Base-by-base conservation (phyloP, 768 basidiomycete species). In the Hydnomerulius pinastri region DNA sequence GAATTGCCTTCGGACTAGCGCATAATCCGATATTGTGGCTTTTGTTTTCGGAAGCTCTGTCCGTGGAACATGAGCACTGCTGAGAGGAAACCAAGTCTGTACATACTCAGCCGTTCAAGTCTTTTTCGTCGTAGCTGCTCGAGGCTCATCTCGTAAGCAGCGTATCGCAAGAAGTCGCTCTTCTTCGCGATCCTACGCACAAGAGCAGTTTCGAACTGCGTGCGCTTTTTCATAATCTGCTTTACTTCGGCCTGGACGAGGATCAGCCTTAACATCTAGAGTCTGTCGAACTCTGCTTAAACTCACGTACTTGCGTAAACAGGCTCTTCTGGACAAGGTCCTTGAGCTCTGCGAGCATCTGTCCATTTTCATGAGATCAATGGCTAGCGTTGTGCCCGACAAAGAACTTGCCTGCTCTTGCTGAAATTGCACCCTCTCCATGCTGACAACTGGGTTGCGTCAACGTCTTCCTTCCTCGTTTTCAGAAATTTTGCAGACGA, bases 301-400 rank as follows among this genome's bases (percentile, higher is more conserved):
- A 13, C 47, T 24, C 41, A 69, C 82, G 66, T 62, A 90, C 89
- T 71, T 83, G 76, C 0, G 88, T 87, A 67, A 98, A 96, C 33
- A 97, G 70, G 57, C 80, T 81, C 70, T 90, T 92, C 59, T 92
- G 82, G 52, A 88, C 83, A 10, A 96, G 76, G 70, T 95, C 92
- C 70, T 92, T 94, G 66, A 96, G 87, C 85, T 97, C 94, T 40
- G 86, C 82, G 82, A 96, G 90, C 85, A 94, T 95, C 82, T 89
- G 64, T 36, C n/a, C 18, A 43, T 39, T 33, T 8, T 28, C 21
- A 50, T 53, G 54, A 59, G 49, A 32, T 23, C 11, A 32, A 33
- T 9, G 21, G 42, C 28, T 4, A 20, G n/a, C 1, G n/a, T 1
- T 47, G 13, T 11, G 18, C 2, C 43, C 30, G 4, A 28, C 33